Evolutionary conservation across 2,329 filamentous ascomycete species (phyloP).

Genomic region (Incumbomyces delicatus): DNA sequence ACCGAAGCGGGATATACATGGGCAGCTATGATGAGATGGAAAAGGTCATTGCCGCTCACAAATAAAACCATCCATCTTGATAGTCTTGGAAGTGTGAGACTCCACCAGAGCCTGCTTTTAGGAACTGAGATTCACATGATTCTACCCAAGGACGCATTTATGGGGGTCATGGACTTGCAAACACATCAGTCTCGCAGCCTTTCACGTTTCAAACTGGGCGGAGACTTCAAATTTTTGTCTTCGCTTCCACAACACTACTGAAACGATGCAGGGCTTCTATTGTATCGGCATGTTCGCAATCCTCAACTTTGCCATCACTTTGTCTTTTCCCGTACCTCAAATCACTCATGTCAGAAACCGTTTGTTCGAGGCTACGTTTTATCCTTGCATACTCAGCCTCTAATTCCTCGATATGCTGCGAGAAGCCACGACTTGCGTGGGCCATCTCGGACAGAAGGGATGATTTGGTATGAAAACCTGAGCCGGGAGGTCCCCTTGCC

Average conservation of each 20-base stretch:
- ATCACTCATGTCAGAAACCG: conserved; percentile 67
- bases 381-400: conserved; percentile 55
- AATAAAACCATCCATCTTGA: conserved; percentile 24
- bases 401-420: conserved; percentile 57
- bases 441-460: conserved; percentile 63
- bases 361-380: conserved; percentile 52
- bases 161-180: too few relatives aligned
- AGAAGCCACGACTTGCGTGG: conserved; percentile 53
- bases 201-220: too few relatives aligned
- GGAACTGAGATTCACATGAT: too few relatives aligned
- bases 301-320: not conserved
- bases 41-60: conserved; percentile 81
- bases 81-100: too few relatives aligned
- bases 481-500: not conserved
- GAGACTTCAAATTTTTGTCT: not conserved
- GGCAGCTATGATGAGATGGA: conserved; percentile 91
- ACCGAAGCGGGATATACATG: conserved; percentile 90
- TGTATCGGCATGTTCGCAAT: conserved; percentile 8
- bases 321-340: conserved; percentile 56
- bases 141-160: too few relatives aligned
- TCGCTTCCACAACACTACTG: not conserved
- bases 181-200: too few relatives aligned
- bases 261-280: conserved; percentile 9
- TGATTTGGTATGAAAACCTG: conserved; percentile 47
- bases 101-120: too few relatives aligned